Conservation (phyloP, 805 yeast species). For the Saturnispora hagleri region DNA sequence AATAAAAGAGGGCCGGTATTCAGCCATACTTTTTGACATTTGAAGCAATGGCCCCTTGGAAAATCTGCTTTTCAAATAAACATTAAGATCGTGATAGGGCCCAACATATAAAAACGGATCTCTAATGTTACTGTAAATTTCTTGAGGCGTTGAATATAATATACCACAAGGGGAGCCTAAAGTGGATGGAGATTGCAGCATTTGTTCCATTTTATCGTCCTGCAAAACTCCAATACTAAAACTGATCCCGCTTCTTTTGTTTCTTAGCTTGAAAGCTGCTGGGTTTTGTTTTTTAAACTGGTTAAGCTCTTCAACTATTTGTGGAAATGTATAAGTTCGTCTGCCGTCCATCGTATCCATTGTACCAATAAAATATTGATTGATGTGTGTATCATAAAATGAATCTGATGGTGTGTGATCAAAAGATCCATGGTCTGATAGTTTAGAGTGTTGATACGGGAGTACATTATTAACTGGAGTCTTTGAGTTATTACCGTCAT, state of each 20-base stretch:
- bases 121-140: constrained; percentile 65
- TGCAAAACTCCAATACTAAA: constrained; percentile 39
- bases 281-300: constrained; percentile 34
- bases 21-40: constrained; percentile 83
- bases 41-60: constrained; percentile 52
- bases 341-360: constrained; percentile 27
- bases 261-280: constrained; percentile 26
- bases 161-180: constrained; percentile 29
- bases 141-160: constrained; percentile 56
- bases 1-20: constrained; percentile 84
- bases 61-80: constrained; percentile 65
- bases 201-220: constrained; percentile 14
- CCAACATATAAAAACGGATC: constrained; percentile 84
- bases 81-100: constrained; percentile 76
- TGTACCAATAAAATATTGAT: constrained; percentile 61
- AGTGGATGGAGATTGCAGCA: neutral
- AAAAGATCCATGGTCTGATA: neutral
- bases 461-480: neutral
- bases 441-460: neutral
- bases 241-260: constrained; percentile 33
- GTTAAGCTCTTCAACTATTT: constrained; percentile 41
- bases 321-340: constrained; percentile 47
- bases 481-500: neutral
- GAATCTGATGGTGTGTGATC: constrained; percentile 22
- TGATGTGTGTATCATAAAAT: constrained; percentile 47